These are phyloP conservation scores for Globisporangium middletonii DNA, from an alignment of 352 stramenopile genomes.

Conservation along the genomic window DNA sequence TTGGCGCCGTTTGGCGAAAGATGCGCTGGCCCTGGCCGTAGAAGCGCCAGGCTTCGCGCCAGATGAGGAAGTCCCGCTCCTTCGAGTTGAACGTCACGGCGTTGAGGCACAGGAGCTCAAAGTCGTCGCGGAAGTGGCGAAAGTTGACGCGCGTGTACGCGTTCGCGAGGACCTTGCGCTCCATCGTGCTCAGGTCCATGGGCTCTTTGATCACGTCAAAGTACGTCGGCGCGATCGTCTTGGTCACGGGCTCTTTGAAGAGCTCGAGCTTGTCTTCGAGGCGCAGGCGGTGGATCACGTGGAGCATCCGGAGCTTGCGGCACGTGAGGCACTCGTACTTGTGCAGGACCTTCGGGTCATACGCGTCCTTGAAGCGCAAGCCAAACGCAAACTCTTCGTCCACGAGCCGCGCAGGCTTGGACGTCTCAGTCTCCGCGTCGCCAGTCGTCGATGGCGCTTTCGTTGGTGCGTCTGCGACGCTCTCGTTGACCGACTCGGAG, in stretches of 20 bases:
- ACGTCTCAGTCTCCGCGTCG: constrained; percentile 3
- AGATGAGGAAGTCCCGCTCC: constrained; percentile 86
- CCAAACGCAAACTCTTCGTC: constrained; percentile 62
- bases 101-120: constrained; percentile 95
- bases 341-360: constrained; percentile 63
- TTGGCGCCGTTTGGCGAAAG: constrained; percentile 65
- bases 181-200: constrained; percentile 92
- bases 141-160: constrained; percentile 73
- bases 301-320: constrained; percentile 68
- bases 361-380: constrained; percentile 53
- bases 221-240: constrained; percentile 91
- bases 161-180: constrained; percentile 55
- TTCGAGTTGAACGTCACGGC: constrained; percentile 94
- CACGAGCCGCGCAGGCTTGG: constrained; percentile 42
- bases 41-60: constrained; percentile 91
- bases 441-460: background rate
- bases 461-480: background rate
- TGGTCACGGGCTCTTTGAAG: constrained; percentile 93
- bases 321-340: constrained; percentile 86
- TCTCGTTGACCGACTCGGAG: background rate
- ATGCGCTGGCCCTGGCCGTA: constrained; percentile 79
- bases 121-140: constrained; percentile 84
- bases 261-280: constrained; percentile 84
- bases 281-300: constrained; percentile 50
- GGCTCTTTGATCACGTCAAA: constrained; percentile 90